A percentile compares a stretch with the other conserved stretches of the same genome.
These are phyloP conservation scores for Whalleya microplaca DNA, from an alignment of 2,329 filamentous ascomycete genomes.

Conservation along the genomic window DNA sequence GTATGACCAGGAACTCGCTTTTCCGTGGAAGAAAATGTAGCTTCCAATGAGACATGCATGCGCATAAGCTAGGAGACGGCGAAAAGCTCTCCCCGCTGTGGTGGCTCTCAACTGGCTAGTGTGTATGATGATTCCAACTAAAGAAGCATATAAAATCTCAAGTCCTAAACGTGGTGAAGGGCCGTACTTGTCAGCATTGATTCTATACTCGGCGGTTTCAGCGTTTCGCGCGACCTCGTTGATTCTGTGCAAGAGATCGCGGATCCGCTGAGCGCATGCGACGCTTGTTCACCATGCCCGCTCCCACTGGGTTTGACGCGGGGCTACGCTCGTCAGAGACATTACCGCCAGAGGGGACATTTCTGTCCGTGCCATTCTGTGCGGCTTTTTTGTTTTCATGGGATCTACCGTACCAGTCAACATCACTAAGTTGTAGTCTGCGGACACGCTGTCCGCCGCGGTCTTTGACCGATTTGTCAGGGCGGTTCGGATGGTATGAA, in stretches of 20 bases:
- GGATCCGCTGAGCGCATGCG: constrained; percentile 8
- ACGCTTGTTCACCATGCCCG: constrained; percentile 24
- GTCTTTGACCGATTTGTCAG: constrained; percentile 62
- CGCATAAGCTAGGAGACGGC: constrained; percentile 15
- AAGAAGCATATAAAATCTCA: constrained; percentile 17
- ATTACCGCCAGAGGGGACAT: constrained; percentile 12
- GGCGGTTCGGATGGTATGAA: constrained; percentile 56
- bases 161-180: constrained; percentile 25
- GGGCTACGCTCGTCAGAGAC: constrained; percentile 13
- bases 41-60: constrained; percentile 14
- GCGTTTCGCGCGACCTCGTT: constrained; percentile 12
- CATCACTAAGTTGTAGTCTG: constrained; percentile 92
- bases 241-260: constrained; percentile 5
- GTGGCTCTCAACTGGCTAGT: constrained; percentile 18
- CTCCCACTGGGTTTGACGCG: constrained; percentile 22
- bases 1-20: constrained; percentile 19
- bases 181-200: constrained; percentile 13
- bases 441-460: constrained; percentile 80
- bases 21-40: constrained; percentile 11
- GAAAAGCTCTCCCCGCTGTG: constrained; percentile 8
- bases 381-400: constrained; percentile 21
- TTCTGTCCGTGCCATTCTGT: constrained; percentile 7
- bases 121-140: constrained; percentile 18
- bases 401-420: constrained; percentile 80
- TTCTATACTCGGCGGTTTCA: constrained; percentile 8